A percentile compares a stretch with the other conserved stretches of the same genome.
These are phyloP conservation scores for Cordyceps farinosa DNA, from an alignment of 2,329 filamentous ascomycete species.

Conservation along the genomic window DNA sequence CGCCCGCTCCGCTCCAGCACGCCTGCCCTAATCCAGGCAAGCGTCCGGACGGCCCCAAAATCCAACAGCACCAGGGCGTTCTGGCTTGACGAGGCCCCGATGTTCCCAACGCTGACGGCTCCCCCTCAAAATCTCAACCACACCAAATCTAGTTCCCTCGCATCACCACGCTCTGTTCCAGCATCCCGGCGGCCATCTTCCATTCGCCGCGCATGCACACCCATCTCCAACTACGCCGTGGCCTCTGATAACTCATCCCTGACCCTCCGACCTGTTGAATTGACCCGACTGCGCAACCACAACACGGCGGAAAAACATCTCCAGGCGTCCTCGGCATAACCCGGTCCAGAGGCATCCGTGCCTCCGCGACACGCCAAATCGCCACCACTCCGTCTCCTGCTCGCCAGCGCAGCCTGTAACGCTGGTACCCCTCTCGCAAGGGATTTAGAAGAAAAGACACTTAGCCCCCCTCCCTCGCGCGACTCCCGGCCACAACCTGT, in stretches of 20 bases:
- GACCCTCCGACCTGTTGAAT: neutral
- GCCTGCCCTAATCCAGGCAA: neutral
- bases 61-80: neutral
- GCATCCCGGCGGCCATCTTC: constrained; percentile 1
- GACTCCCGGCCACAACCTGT: neutral
- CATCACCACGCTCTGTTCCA: neutral
- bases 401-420: neutral
- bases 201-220: neutral
- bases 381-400: neutral
- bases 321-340: constrained; percentile 11
- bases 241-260: neutral
- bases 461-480: neutral
- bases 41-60: neutral
- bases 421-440: neutral
- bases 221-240: neutral
- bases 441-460: neutral
- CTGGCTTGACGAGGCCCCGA: neutral
- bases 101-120: constrained; percentile 13
- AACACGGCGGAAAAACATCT: neutral
- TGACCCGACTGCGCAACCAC: constrained; percentile 9
- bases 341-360: constrained; percentile 16
- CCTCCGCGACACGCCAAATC: constrained; percentile 14
- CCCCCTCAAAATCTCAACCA: constrained; percentile 16
- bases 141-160: constrained; percentile 3
- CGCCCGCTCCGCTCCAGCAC: neutral